Percentiles rank a stretch among this genome's conserved stretches.
These are phyloP conservation scores for Apostasia shenzhenica DNA, from an alignment of 106 monocot species.

Conservation along the genomic window DNA sequence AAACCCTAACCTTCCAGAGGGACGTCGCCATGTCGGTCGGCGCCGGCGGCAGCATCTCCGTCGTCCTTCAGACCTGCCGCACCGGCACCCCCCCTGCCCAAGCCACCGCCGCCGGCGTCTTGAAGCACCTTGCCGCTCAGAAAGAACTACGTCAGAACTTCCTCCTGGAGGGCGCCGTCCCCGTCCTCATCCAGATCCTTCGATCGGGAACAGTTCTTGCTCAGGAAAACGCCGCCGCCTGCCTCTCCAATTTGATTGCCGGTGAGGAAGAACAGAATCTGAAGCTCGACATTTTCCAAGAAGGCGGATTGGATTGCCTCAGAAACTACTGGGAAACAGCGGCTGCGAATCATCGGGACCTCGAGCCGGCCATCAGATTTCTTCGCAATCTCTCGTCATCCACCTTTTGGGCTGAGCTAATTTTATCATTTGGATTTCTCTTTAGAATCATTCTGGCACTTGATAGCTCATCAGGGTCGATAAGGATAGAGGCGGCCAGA, in stretches of 20 bases:
- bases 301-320: constrained; percentile 43
- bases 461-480: constrained; percentile 11
- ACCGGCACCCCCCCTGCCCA: constrained; percentile 57
- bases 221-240: constrained; percentile 47
- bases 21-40: constrained; percentile 58
- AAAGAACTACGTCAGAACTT: constrained; percentile 41
- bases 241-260: constrained; percentile 53
- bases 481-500: constrained; percentile 48
- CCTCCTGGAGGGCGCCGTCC: constrained; percentile 40
- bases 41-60: constrained; percentile 41
- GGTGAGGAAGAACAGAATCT: constrained; percentile 20
- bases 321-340: constrained; percentile 33
- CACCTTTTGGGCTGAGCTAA: constrained; percentile 37
- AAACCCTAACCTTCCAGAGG: constrained; percentile 33
- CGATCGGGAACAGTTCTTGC: constrained; percentile 47
- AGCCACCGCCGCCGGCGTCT: constrained; percentile 55
- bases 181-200: constrained; percentile 30
- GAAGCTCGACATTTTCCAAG: constrained; percentile 44
- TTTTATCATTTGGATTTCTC: constrained; percentile 37
- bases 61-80: constrained; percentile 55
- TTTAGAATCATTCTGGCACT: constrained; percentile 21
- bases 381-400: constrained; percentile 43
- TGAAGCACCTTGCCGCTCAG: constrained; percentile 58
- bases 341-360: constrained; percentile 8
- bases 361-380: constrained; percentile 51